Base-by-base conservation (phyloP, 768 basidiomycete species). In the Tephrocybe sp. region DNA sequence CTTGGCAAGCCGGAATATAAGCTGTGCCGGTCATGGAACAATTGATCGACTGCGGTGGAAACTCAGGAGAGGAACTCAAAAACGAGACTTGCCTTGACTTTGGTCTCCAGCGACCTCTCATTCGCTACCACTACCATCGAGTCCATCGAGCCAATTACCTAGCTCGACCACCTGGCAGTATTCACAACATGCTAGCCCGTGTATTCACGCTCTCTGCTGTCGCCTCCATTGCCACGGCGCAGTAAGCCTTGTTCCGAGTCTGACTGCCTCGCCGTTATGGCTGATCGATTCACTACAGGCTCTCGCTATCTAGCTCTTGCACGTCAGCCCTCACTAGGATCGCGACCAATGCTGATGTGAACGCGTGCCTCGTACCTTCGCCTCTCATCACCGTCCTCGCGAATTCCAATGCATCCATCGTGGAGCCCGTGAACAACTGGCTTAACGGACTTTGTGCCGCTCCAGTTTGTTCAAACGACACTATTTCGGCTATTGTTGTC, bases 361-460 rank as follows among this genome's bases (percentile, higher is more conserved):
- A 68, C 4, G 57, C 68, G 10, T 87, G 85, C 64, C 62, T 87
- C 45, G 77, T 73, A 55, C 73, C 77, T 5, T 59, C 67, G 3
- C 68, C 72, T 24, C 65, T 85, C n/a, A 39, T 78, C 43, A 56
- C 74, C 4, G 53, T 84, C 44, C 51, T 73, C 48, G 54, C 69
- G 21, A 58, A 66, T 18, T 55, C 61, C 50, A 41, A 56, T 11
- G 69, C 69, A 45, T 56, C 64, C 15, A 79, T 80, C 9, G 53
- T 84, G 40, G 55, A 58, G 4, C 70, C 81, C 11, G 57, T 89
- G 49, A 70, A 85, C 65, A 74, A 46, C 34, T 91, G 88, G 88
- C 66, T 88, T 42, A 73, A 67, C 0, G 78, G 77, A 41, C 32
- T 86, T 45, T 88, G 87, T 62, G 56, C 73, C 15, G 67, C 69